Evolutionary conservation across 345 rosid species (phyloP).

Genomic region (Triadica sebifera): DNA sequence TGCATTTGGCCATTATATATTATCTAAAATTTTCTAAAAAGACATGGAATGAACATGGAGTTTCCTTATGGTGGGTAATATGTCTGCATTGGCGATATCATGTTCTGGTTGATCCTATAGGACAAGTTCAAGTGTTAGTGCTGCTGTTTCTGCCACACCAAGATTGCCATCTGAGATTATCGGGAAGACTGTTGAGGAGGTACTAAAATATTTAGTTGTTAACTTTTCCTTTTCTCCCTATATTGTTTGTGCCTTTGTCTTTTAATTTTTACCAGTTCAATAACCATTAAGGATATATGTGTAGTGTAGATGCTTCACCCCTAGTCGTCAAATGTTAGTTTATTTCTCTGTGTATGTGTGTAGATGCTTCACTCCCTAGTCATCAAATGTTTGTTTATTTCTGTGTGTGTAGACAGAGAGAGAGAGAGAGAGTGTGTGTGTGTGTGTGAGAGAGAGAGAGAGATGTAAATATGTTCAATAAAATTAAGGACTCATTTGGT

Average conservation of each 20-base stretch:
- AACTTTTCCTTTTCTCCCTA: background rate
- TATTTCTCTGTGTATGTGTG: background rate
- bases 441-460: background rate
- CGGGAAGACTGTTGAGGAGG: constrained; percentile 98
- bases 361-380: too few relatives aligned
- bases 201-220: constrained; percentile 15
- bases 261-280: background rate
- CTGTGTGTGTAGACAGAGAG: too few relatives aligned
- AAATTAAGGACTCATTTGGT: too few relatives aligned
- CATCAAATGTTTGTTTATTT: too few relatives aligned
- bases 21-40: background rate
- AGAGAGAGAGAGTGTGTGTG: too few relatives aligned
- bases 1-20: background rate
- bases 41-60: background rate
- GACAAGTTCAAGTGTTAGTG: constrained; percentile 48
- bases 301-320: background rate
- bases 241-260: background rate
- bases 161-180: constrained; percentile 83
- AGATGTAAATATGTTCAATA: background rate
- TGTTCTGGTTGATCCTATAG: constrained; percentile 31
- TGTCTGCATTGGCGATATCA: background rate
- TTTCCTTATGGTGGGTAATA: background rate
- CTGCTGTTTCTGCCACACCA: constrained; percentile 52
- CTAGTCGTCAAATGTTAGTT: background rate
- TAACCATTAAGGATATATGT: background rate